phyloP scores from a whole-genome alignment of 2,329 filamentous ascomycete species.

The Emergomyces africanus region DNA sequence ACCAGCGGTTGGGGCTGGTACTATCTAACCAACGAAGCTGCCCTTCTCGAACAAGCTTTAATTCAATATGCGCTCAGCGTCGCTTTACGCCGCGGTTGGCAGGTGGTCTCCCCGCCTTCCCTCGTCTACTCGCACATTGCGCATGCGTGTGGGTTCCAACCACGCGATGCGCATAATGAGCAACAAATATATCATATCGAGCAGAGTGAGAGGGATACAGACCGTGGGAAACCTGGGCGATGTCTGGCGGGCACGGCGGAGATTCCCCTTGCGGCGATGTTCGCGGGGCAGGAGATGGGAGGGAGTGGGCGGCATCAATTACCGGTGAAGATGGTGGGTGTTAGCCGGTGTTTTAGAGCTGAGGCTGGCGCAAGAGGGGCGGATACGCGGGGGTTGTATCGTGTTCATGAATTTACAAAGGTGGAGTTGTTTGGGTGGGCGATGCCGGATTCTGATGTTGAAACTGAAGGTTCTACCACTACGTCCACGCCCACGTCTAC shows the following conservation, averaged over 20 bases:
- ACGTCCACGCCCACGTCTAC: not conserved
- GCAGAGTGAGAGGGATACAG: constrained; percentile 50
- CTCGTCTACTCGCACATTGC: constrained; percentile 89
- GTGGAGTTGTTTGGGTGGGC: constrained; percentile 97
- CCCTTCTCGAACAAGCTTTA: constrained; percentile 87
- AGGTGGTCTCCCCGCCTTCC: constrained; percentile 67
- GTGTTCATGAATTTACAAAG: constrained; percentile 97
- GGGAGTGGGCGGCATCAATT: constrained; percentile 38
- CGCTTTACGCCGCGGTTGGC: constrained; percentile 64
- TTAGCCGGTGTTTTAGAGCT: constrained; percentile 87
- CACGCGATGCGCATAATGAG: constrained; percentile 78
- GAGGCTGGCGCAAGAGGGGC: constrained; percentile 84
- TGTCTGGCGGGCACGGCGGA: constrained; percentile 82
- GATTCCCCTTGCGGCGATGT: constrained; percentile 86
- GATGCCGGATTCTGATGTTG: constrained; percentile 26
- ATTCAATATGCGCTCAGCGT: constrained; percentile 71
- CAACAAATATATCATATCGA: constrained; percentile 79
- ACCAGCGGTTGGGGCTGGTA: constrained; percentile 97
- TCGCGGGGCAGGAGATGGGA: constrained; percentile 58
- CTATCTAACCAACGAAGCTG: constrained; percentile 82
- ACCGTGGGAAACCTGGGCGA: constrained; percentile 52
- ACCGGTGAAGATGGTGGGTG: constrained; percentile 67
- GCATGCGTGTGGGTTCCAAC: constrained; percentile 84
- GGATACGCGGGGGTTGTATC: constrained; percentile 87
- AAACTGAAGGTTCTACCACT: constrained; percentile 24